These are phyloP conservation scores for Pythium plurisporium DNA, from an alignment of 352 stramenopile genomes.

Conservation along the genomic window DNA sequence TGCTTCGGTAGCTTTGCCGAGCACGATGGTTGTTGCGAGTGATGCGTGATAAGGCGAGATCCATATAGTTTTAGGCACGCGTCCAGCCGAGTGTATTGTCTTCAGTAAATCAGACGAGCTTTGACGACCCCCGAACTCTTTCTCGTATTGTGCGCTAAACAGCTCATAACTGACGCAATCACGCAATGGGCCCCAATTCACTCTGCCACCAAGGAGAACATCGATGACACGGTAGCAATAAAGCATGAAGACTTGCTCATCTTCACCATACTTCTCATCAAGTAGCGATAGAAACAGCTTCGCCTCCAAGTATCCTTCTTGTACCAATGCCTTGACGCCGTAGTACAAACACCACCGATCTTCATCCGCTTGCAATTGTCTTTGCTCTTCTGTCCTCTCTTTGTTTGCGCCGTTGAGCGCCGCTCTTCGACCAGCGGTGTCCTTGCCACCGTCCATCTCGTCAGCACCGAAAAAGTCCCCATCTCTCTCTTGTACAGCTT, in stretches of 20 bases:
- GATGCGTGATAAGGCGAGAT: slow-evolving; percentile 76
- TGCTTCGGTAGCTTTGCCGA: slow-evolving; percentile 62
- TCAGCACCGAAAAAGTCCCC: slow-evolving; percentile 18
- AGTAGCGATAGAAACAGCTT: slow-evolving; percentile 90
- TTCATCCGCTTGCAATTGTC: slow-evolving; percentile 72
- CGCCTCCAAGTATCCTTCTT: slow-evolving; percentile 84
- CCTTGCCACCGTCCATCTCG: slow-evolving; percentile 12
- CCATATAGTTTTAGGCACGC: slow-evolving; percentile 72
- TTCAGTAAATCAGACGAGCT: slow-evolving; percentile 16
- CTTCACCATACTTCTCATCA: slow-evolving; percentile 91
- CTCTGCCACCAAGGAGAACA: slow-evolving; percentile 45
- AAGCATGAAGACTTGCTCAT: slow-evolving; percentile 88
- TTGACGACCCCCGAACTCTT: slow-evolving; percentile 13
- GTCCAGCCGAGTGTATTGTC: slow-evolving; percentile 1
- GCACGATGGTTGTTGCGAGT: slow-evolving; percentile 63
- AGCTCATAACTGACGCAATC: slow-evolving; percentile 48
- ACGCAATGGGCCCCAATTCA: slow-evolving; percentile 65
- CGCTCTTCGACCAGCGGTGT: neutral
- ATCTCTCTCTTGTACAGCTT: slow-evolving; percentile 18
- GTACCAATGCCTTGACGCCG: slow-evolving; percentile 79
- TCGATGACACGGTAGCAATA: slow-evolving; percentile 86
- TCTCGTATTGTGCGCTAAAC: slow-evolving; percentile 49
- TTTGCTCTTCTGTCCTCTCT: slow-evolving; percentile 31
- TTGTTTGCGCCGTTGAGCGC: slow-evolving; percentile 4
- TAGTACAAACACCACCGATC: slow-evolving; percentile 93